Base-by-base conservation (phyloP, 805 yeast genomes). In the Ogataea nitratoaversa region DNA sequence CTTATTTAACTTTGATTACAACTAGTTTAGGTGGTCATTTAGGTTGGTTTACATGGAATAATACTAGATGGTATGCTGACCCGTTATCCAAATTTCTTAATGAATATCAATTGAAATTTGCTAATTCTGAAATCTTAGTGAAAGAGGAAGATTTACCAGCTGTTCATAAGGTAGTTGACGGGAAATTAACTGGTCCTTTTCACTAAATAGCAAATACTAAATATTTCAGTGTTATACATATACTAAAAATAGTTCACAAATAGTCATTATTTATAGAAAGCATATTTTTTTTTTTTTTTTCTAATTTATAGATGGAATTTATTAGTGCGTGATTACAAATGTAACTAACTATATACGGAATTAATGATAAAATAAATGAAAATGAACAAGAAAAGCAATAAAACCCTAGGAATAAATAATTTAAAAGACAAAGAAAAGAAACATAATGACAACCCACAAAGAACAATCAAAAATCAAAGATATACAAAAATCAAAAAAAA, bases 1-100 rank as follows among this genome's bases (percentile, higher is more conserved):
- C 95, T 2, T 77, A 72, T 54, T 62, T 78, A 25, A 62, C 74
- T 32, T 49, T 82, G 52, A 67, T 79, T 5, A 72, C 78, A 43
- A 82, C 90, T 6, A 69, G 73, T 31, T 67, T 74, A 38, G 95
- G 95, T 6, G 95, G 95, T 1, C 95, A 86, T 60, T 70, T 86
- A 39, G 93, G 86, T n/a, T 86, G 83, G 82, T 86, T 78, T 45
- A 68, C 72, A 47, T 62, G 68, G 35, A 64, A 70, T 19, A 83
- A 84, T 19, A 67, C 68, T 31, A 74, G 88, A 51, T 87, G 95
- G 95, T 77, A 72, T 48, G 62, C 76, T 4, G 63, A 66, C 7
- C 82, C 82, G 19, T 44, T 79, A 31, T 59, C 76, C 19, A 62
- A 65, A 41, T 68, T 73, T 11, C 19, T 60, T 16, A 43, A 34